phyloP scores from a whole-genome alignment of 2,329 filamentous ascomycete species.

The Dactylella cylindrospora region DNA sequence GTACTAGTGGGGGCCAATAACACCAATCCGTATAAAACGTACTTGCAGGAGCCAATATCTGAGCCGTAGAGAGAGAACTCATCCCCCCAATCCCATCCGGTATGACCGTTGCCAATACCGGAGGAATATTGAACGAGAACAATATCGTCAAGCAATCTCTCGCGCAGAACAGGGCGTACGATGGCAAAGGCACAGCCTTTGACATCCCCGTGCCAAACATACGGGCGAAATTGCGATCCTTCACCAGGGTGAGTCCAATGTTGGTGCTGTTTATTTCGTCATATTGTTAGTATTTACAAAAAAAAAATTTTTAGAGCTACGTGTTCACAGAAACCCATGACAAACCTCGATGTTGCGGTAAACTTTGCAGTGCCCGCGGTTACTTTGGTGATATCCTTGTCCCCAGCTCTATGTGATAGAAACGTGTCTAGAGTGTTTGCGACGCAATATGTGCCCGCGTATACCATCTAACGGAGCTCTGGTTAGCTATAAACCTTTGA shows the following conservation, averaged over 20 bases:
- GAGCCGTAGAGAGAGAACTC: slow-evolving; percentile 65
- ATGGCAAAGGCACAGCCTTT: slow-evolving; percentile 62
- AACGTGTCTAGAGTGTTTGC: slow-evolving; percentile 85
- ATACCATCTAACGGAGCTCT: slow-evolving; percentile 62
- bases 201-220: slow-evolving; percentile 70
- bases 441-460: slow-evolving; percentile 84
- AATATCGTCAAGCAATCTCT: slow-evolving; percentile 89
- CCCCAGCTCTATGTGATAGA: slow-evolving; percentile 61
- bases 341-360: slow-evolving; percentile 65
- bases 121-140: slow-evolving; percentile 85
- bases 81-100: slow-evolving; percentile 51
- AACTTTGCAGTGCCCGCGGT: slow-evolving; percentile 80
- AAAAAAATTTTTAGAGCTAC: no score
- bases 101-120: slow-evolving; percentile 71
- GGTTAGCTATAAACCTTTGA: background rate
- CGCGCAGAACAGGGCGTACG: slow-evolving; percentile 75
- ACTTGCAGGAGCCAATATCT: slow-evolving; percentile 75
- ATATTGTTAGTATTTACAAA: no score
- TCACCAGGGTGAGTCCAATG: slow-evolving; percentile 82
- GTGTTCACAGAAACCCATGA: background rate
- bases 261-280: slow-evolving; percentile 60
- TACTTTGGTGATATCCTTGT: slow-evolving; percentile 53
- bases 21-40: slow-evolving; percentile 57
- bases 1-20: slow-evolving; percentile 31
- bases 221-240: slow-evolving; percentile 80